These are phyloP conservation scores for Apiotrichum mycotoxinovorans DNA, from an alignment of 1,284 basidiomycete species.

Conservation along the genomic window DNA sequence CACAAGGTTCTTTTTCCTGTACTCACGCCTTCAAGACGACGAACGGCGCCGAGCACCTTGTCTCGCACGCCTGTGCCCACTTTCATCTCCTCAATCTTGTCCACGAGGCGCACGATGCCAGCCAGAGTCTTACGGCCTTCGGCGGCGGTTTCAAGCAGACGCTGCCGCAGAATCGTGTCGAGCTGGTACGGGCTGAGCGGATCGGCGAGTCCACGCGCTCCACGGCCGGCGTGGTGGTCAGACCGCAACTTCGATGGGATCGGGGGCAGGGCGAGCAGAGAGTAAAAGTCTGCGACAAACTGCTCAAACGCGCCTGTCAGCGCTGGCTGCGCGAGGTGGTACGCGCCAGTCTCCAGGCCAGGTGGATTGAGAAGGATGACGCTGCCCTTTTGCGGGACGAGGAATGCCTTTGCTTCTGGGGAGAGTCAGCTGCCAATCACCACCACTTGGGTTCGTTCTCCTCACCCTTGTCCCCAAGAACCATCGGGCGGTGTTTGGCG, in stretches of 20 bases:
- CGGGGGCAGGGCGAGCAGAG: conserved; percentile 71
- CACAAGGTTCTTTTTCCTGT: background rate
- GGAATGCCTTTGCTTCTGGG: conserved; percentile 57
- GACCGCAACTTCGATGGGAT: conserved; percentile 52
- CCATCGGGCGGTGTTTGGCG: conserved; percentile 62
- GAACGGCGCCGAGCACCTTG: conserved; percentile 66
- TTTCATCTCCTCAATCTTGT: conserved; percentile 85
- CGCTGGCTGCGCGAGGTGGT: conserved; percentile 30
- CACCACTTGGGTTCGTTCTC: no score
- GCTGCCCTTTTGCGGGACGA: conserved; percentile 93
- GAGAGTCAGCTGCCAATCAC: no score
- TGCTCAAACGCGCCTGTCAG: conserved; percentile 63
- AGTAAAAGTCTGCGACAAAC: conserved; percentile 71
- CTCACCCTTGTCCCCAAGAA: conserved; percentile 59
- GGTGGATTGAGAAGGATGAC: conserved; percentile 74
- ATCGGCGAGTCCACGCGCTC: conserved; percentile 11
- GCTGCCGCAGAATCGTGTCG: conserved; percentile 66
- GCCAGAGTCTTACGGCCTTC: conserved; percentile 68
- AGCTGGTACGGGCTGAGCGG: conserved; percentile 62
- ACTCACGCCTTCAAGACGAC: conserved; percentile 65
- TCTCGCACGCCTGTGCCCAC: conserved; percentile 69
- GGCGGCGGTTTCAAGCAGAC: conserved; percentile 67
- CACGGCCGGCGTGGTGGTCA: background rate
- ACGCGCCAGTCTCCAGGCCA: conserved; percentile 10
- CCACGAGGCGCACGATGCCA: conserved; percentile 76